A percentile compares a stretch with the other conserved stretches of the same genome.
Conservation (phyloP, 2,329 filamentous ascomycete genomes). For the Pyrenochaeta sp. region DNA sequence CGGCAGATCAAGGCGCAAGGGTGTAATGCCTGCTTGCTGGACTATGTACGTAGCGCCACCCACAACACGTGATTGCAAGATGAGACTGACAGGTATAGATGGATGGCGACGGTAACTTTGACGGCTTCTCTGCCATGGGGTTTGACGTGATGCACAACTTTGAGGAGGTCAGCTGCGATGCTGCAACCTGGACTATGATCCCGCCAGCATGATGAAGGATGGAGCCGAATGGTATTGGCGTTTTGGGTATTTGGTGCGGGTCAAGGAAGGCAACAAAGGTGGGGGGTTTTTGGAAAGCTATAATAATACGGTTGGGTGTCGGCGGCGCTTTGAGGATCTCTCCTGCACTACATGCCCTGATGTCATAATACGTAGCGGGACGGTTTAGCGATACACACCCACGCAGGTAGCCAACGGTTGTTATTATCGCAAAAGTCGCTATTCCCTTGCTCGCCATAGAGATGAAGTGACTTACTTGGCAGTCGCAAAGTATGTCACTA, state of each 20-base stretch:
- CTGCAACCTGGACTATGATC: conserved; percentile 67
- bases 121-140: conserved; percentile 79
- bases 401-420: background rate
- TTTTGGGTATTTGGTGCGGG: background rate
- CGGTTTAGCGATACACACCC: conserved; percentile 3
- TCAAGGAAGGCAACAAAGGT: background rate
- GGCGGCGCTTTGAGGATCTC: conserved; percentile 1
- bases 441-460: background rate
- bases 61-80: background rate
- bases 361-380: conserved; percentile 7
- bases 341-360: conserved; percentile 6
- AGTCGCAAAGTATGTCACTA: background rate
- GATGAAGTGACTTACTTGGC: conserved; percentile 1
- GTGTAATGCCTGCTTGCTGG: conserved; percentile 75
- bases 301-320: conserved; percentile 1
- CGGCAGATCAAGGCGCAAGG: conserved; percentile 83
- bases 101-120: conserved; percentile 74
- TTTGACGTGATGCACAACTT: conserved; percentile 82
- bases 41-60: conserved; percentile 71
- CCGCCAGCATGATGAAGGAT: conserved; percentile 45
- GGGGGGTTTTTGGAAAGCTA: conserved; percentile 4
- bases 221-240: background rate
- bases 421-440: background rate
- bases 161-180: conserved; percentile 79
- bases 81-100: conserved; percentile 61